These are phyloP conservation scores for Ocimum tenuiflorum DNA, from an alignment of 257 asterid species.

Conservation along the genomic window DNA sequence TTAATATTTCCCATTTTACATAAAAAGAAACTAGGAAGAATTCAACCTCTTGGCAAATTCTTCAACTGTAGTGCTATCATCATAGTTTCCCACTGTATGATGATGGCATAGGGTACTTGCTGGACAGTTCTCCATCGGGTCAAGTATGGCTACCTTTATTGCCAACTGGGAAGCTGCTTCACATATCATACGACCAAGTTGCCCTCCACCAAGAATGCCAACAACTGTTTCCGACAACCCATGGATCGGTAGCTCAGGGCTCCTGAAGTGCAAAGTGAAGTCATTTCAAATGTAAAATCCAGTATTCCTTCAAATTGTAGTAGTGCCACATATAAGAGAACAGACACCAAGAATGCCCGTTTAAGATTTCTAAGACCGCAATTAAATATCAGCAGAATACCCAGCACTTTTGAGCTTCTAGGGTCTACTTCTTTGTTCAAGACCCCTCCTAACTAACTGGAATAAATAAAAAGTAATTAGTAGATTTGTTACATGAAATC, in stretches of 20 bases:
- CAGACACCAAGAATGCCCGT: too few species aligned
- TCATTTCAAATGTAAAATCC: neutral
- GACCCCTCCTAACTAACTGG: too few species aligned
- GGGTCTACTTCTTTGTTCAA: too few species aligned
- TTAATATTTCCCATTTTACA: neutral
- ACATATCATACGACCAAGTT: conserved; percentile 92
- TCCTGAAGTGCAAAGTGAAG: conserved; percentile 21
- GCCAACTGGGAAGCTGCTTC: conserved; percentile 89
- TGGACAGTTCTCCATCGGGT: conserved; percentile 81
- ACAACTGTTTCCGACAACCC: conserved; percentile 68
- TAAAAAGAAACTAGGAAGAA: neutral
- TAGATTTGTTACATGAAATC: too few species aligned
- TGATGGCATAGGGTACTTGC: conserved; percentile 65
- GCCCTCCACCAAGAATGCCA: conserved; percentile 99
- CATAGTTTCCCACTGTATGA: conserved; percentile 82
- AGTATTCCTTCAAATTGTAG: too few species aligned
- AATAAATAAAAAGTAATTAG: too few species aligned
- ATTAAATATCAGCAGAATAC: neutral
- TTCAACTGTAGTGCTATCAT: conserved; percentile 76
- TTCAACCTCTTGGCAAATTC: conserved; percentile 77
- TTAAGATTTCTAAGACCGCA: neutral
- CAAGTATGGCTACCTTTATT: conserved; percentile 66
- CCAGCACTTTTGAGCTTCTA: too few species aligned
- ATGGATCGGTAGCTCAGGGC: conserved; percentile 34
- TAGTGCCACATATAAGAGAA: too few species aligned